Evolutionary conservation across 495 filamentous ascomycete genomes (phyloP).

Genomic region (Trichocladium antarcticum): DNA sequence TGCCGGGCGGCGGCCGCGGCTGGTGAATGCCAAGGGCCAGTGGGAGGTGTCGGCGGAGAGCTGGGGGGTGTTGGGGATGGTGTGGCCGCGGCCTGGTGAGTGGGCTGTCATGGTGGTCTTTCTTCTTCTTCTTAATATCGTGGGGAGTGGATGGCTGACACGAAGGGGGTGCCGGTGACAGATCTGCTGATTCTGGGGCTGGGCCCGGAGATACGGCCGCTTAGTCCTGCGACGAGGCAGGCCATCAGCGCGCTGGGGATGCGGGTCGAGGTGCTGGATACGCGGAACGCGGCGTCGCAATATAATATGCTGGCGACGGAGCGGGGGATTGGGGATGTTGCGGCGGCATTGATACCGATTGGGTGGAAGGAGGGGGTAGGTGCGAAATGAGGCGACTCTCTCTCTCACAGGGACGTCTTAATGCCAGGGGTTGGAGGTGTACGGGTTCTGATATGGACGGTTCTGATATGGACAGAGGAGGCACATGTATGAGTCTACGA

Average conservation of each 20-base stretch:
- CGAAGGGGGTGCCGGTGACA: conserved; percentile 33
- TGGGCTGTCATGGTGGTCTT: conserved; percentile 12
- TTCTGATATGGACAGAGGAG: too few species aligned
- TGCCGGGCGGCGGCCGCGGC: conserved; percentile 8
- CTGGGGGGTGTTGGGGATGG: conserved; percentile 64
- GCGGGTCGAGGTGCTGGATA: conserved; percentile 81
- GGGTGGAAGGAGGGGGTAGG: conserved; percentile 57
- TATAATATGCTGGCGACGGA: conserved; percentile 82
- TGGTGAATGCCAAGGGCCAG: conserved; percentile 54
- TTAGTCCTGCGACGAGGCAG: conserved; percentile 62
- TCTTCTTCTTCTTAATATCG: background rate
- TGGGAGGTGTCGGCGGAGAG: conserved; percentile 62
- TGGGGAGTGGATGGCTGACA: background rate
- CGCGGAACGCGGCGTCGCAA: conserved; percentile 83
- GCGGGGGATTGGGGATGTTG: conserved; percentile 65
- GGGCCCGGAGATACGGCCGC: conserved; percentile 58
- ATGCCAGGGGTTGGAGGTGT: background rate
- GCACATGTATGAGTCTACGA: background rate
- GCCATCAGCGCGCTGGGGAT: conserved; percentile 70
- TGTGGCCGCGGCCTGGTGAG: conserved; percentile 89
- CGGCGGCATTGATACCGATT: conserved; percentile 78
- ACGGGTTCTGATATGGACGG: too few species aligned
- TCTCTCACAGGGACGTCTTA: background rate
- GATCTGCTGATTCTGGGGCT: conserved; percentile 84
- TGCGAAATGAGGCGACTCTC: conserved; percentile 9